phyloP scores from a whole-genome alignment of 257 asterid genomes.

The Penstemon davidsonii region DNA sequence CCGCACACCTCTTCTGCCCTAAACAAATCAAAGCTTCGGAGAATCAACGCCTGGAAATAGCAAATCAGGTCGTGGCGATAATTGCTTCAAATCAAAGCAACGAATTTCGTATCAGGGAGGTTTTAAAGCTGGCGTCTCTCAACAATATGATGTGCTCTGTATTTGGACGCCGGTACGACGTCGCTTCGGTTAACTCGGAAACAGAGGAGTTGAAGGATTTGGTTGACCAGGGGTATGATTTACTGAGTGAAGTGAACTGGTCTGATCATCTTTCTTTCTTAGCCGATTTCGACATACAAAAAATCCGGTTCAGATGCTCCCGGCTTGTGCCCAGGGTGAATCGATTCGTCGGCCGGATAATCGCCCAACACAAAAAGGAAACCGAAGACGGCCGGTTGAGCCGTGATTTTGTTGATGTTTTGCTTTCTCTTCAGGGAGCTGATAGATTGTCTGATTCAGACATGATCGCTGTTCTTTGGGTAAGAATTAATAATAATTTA shows the following conservation, averaged over 20 bases:
- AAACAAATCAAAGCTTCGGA: conserved; percentile 53
- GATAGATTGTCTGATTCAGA: conserved; percentile 66
- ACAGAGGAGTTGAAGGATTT: conserved; percentile 42
- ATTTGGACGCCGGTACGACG: conserved; percentile 53
- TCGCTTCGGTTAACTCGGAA: conserved; percentile 31
- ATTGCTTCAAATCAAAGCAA: not conserved
- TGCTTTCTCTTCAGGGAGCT: conserved; percentile 56
- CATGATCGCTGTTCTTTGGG: conserved; percentile 92
- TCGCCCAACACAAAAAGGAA: conserved; percentile 43
- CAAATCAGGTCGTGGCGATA: conserved; percentile 41
- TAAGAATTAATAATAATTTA: conserved; percentile 29
- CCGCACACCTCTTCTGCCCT: conserved; percentile 69
- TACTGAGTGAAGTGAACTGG: conserved; percentile 65
- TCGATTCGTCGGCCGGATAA: conserved; percentile 51
- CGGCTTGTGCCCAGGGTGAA: conserved; percentile 66
- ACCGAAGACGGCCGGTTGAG: not conserved
- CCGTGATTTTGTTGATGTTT: conserved; percentile 61
- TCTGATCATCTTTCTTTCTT: conserved; percentile 72
- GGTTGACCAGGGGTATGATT: conserved; percentile 72
- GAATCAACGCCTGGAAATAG: conserved; percentile 49
- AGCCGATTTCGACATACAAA: conserved; percentile 63
- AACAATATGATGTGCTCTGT: conserved; percentile 75
- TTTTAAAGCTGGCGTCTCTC: conserved; percentile 64
- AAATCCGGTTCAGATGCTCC: conserved; percentile 58
- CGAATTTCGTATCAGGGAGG: conserved; percentile 52